phyloP scores from a whole-genome alignment of 2,329 filamentous ascomycete genomes.

The Xylariales sp. region DNA sequence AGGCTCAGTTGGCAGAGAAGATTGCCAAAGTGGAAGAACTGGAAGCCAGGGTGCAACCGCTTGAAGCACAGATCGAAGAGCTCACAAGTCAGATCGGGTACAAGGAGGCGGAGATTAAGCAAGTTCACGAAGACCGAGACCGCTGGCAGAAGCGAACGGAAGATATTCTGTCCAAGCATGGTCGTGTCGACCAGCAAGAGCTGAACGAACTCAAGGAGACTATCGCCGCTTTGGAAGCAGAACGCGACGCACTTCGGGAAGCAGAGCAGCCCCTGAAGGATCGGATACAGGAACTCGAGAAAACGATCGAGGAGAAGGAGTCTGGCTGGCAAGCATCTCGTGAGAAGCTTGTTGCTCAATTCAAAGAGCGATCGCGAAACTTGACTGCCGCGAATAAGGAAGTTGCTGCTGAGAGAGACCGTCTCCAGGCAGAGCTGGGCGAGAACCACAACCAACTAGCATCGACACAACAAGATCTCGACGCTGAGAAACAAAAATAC shows the following conservation, averaged over 20 bases:
- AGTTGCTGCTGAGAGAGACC: slow-evolving; percentile 44
- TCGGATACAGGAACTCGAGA: slow-evolving; percentile 48
- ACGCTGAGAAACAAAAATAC: slow-evolving; percentile 38
- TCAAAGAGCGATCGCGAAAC: slow-evolving; percentile 55
- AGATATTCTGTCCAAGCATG: slow-evolving; percentile 93
- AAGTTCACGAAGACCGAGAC: slow-evolving; percentile 87
- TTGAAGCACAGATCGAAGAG: slow-evolving; percentile 76
- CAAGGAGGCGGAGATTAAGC: slow-evolving; percentile 81
- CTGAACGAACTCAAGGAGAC: slow-evolving; percentile 83
- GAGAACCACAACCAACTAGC: slow-evolving; percentile 35
- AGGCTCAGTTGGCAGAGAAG: slow-evolving; percentile 72
- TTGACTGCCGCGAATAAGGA: slow-evolving; percentile 52
- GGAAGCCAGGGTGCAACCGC: slow-evolving; percentile 69
- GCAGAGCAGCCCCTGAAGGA: slow-evolving; percentile 47
- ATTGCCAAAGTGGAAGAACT: slow-evolving; percentile 71
- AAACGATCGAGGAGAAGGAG: slow-evolving; percentile 50
- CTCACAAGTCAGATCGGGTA: slow-evolving; percentile 77
- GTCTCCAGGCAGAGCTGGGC: slow-evolving; percentile 46
- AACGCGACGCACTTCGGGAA: slow-evolving; percentile 54
- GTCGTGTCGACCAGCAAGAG: slow-evolving; percentile 89
- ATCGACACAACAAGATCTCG: slow-evolving; percentile 47
- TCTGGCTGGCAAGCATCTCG: slow-evolving; percentile 47
- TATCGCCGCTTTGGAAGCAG: slow-evolving; percentile 60
- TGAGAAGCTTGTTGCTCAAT: slow-evolving; percentile 55
- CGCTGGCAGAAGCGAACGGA: slow-evolving; percentile 95